Conservation (phyloP, 2,329 filamentous ascomycete genomes). For the Trichophyton equinum region DNA sequence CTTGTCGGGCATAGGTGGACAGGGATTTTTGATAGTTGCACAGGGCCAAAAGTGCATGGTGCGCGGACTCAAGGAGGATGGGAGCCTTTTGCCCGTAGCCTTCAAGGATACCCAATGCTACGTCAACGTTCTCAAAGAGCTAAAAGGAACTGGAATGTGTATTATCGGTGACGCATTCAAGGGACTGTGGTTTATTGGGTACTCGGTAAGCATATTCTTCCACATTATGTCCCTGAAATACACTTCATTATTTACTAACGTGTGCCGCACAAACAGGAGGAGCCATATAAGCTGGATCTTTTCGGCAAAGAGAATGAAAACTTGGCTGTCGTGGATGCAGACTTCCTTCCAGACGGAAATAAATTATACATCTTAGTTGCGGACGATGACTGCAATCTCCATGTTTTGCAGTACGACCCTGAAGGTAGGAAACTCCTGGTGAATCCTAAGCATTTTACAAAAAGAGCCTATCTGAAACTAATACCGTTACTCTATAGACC, state of each 20-base stretch:
- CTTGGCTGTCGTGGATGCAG: constrained; percentile 66
- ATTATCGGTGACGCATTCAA: constrained; percentile 84
- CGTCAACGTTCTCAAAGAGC: constrained; percentile 70
- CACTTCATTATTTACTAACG: not conserved
- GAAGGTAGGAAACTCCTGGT: constrained; percentile 53
- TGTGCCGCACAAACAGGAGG: constrained; percentile 45
- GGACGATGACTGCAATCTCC: constrained; percentile 74
- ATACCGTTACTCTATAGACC: constrained; percentile 45
- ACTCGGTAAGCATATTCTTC: constrained; percentile 45
- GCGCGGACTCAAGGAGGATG: constrained; percentile 86
- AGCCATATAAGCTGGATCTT: constrained; percentile 88
- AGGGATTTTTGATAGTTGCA: constrained; percentile 76
- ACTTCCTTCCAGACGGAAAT: constrained; percentile 77
- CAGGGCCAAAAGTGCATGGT: constrained; percentile 98
- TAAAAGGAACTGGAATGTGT: constrained; percentile 72
- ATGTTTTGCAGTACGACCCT: constrained; percentile 86
- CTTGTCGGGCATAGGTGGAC: constrained; percentile 69
- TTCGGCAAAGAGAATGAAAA: constrained; percentile 75
- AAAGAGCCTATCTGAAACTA: not conserved
- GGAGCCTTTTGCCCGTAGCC: constrained; percentile 79
- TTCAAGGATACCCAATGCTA: constrained; percentile 98
- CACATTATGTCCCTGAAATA: not conserved
- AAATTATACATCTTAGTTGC: constrained; percentile 71
- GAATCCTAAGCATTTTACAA: not conserved
- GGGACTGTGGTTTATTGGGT: constrained; percentile 91